phyloP scores from a whole-genome alignment of 768 basidiomycete genomes.

The Sutorius australiensis region DNA sequence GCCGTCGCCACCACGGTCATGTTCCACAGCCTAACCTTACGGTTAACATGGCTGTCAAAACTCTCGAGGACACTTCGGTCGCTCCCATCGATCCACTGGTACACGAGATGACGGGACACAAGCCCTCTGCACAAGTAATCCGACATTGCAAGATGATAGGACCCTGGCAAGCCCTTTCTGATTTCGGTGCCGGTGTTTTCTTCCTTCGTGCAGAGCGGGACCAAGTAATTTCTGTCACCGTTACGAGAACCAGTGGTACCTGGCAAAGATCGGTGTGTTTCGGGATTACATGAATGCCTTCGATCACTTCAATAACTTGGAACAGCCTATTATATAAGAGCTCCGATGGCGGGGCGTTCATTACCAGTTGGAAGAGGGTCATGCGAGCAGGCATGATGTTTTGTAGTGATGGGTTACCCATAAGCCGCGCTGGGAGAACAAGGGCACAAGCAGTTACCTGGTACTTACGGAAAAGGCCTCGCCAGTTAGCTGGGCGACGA shows the following conservation, averaged over 20 bases:
- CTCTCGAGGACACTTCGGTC: conserved; percentile 61
- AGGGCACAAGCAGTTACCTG: no score
- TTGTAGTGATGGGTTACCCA: conserved; percentile 42
- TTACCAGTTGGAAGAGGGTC: conserved; percentile 44
- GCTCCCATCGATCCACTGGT: conserved; percentile 60
- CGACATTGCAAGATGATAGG: conserved; percentile 21
- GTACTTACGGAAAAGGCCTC: no score
- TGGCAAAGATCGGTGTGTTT: not conserved
- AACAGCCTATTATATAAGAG: conserved; percentile 21
- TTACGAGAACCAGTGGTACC: conserved; percentile 24
- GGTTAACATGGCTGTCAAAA: conserved; percentile 60
- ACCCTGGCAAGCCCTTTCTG: not conserved
- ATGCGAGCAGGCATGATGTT: conserved; percentile 57
- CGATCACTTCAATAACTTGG: conserved; percentile 34
- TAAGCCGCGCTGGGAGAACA: no score
- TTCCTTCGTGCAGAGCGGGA: conserved; percentile 61
- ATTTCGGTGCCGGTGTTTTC: conserved; percentile 22
- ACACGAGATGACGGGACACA: conserved; percentile 32
- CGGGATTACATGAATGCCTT: conserved; percentile 19
- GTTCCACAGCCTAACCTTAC: no score
- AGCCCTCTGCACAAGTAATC: conserved; percentile 21
- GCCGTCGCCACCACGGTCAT: no score
- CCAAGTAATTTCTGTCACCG: conserved; percentile 51
- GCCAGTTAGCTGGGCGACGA: not conserved
- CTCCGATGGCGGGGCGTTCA: conserved; percentile 4